phyloP scores from a whole-genome alignment of 768 basidiomycete genomes.

The Tylopilus balloui region DNA sequence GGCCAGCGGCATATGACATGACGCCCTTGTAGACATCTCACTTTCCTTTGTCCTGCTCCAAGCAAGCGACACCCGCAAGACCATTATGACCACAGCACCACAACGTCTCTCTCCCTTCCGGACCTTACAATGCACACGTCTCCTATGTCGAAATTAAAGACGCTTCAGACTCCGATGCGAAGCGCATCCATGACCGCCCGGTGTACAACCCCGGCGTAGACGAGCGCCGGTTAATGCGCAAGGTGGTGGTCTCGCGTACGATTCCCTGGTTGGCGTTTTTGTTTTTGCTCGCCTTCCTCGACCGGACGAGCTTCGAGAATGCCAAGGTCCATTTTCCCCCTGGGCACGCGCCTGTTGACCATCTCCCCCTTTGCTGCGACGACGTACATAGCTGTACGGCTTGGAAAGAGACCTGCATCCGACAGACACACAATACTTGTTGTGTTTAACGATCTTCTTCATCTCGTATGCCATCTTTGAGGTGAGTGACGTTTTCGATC shows the following conservation, averaged over 20 bases:
- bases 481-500: conserved; percentile 29
- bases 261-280: conserved; percentile 71
- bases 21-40: too few species aligned
- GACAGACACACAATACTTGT: conserved; percentile 60
- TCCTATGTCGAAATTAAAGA: too few species aligned
- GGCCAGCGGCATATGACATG: too few species aligned
- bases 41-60: too few species aligned
- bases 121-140: neutral
- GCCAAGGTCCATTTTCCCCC: conserved; percentile 19
- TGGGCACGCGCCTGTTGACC: neutral
- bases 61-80: too few species aligned
- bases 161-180: too few species aligned
- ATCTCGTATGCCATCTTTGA: conserved; percentile 69
- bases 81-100: too few species aligned
- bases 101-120: too few species aligned
- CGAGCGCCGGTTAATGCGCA: conserved; percentile 65
- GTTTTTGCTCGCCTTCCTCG: conserved; percentile 71
- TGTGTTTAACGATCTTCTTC: conserved; percentile 59
- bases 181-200: neutral
- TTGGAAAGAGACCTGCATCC: conserved; percentile 57
- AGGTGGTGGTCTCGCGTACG: conserved; percentile 63
- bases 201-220: conserved; percentile 48
- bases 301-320: conserved; percentile 54
- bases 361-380: neutral
- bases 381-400: conserved; percentile 56